These are phyloP conservation scores for Aspergillus fijiensis DNA, from an alignment of 2,329 filamentous ascomycete species.

Conservation along the genomic window DNA sequence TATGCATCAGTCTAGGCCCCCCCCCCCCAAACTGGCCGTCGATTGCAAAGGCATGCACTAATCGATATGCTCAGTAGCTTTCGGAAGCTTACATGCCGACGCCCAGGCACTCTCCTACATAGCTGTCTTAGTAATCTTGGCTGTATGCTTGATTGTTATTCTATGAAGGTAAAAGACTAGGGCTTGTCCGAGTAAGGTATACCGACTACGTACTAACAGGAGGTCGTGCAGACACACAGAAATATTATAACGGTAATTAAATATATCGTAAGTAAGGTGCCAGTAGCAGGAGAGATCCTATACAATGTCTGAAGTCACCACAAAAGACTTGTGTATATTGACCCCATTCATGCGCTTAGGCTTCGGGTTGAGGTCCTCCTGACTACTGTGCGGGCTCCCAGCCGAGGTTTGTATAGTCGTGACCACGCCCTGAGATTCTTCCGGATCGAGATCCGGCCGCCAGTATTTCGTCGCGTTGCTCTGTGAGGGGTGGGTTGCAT, in stretches of 20 bases:
- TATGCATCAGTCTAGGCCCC: no score
- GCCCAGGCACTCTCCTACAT: no score
- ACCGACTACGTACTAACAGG: no score
- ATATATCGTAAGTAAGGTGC: not conserved
- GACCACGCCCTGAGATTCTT: conserved; percentile 26
- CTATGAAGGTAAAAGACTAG: no score
- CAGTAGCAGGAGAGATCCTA: conserved; percentile 5
- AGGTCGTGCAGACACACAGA: not conserved
- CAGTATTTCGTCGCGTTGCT: conserved; percentile 30
- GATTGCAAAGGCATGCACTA: no score
- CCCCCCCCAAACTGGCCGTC: no score
- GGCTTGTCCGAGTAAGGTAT: no score
- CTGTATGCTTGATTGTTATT: no score
- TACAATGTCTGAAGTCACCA: conserved; percentile 29
- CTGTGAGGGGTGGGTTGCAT: conserved; percentile 14
- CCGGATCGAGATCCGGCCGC: conserved; percentile 31
- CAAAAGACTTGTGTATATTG: conserved; percentile 37
- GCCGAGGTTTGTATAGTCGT: conserved; percentile 31
- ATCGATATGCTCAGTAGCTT: no score
- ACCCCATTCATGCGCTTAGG: conserved; percentile 27
- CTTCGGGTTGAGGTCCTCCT: conserved; percentile 34
- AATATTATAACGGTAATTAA: not conserved
- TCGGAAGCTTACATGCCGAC: no score
- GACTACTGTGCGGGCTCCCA: conserved; percentile 32
- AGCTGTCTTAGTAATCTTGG: no score